Percentiles rank a stretch among this genome's conserved stretches.
phyloP scores from a whole-genome alignment of 768 basidiomycete species.

The Heimioporus sp. region DNA sequence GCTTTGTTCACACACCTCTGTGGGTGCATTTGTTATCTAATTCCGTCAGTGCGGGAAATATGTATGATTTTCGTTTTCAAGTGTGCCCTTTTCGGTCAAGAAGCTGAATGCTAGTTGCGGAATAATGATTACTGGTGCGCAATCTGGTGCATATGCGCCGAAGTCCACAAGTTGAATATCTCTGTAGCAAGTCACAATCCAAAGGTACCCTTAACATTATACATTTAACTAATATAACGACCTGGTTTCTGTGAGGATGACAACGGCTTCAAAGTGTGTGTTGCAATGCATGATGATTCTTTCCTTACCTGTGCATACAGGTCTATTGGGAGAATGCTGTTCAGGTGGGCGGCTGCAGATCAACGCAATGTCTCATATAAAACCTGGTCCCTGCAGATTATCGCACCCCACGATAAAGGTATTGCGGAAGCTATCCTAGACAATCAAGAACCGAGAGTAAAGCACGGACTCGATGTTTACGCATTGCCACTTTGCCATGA shows the following conservation, averaged over 20 bases:
- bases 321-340: conserved; percentile 91
- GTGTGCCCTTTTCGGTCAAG: conserved; percentile 79
- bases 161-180: neutral
- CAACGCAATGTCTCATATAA: neutral
- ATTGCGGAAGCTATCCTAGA: conserved; percentile 65
- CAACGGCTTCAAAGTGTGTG: conserved; percentile 79
- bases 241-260: conserved; percentile 51
- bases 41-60: neutral
- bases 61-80: conserved; percentile 26
- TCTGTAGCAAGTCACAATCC: conserved; percentile 80
- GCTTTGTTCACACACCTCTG: conserved; percentile 81
- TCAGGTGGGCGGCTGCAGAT: conserved; percentile 46
- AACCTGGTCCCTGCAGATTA: conserved; percentile 52
- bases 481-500: conserved; percentile 50
- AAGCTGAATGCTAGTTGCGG: conserved; percentile 70
- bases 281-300: neutral
- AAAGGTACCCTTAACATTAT: conserved; percentile 47
- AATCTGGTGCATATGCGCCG: neutral
- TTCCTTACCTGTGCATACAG: conserved; percentile 34
- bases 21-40: conserved; percentile 29
- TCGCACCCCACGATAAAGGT: conserved; percentile 76
- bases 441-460: conserved; percentile 55
- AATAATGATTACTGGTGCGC: conserved; percentile 84
- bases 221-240: conserved; percentile 1
- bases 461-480: conserved; percentile 35